Evolutionary conservation across 352 stramenopile species (phyloP), one percentile per base, ranked within the genome.

Genomic region (Achlya hypogyna): DNA sequence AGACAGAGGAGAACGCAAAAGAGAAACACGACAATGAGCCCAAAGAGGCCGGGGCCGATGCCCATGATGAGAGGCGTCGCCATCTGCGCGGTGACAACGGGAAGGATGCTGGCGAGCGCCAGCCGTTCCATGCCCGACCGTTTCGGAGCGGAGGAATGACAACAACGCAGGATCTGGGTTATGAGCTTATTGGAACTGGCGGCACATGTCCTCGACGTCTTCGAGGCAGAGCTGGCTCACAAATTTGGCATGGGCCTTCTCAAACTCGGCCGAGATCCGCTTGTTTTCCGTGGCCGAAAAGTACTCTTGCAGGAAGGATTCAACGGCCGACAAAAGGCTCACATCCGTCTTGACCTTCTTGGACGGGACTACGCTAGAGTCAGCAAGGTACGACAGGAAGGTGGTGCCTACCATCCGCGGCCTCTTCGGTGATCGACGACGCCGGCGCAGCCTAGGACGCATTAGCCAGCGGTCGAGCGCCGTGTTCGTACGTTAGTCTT

Each of bases 241-340:
- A 14, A 64, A 52, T 4, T 35, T n/a, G n/a, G 54, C 38, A 51
- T 64, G 54, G 9, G 18, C 54, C 40, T 64, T 64, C 47, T 64
- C 54, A 28, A 64, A 64, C 28, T 49, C 54, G 18, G 35, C 22
- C 12, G 35, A 38, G 38, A 64, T 64, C 32, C 54, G 54, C 12
- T 6, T 47, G 22, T 34, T 34, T 25, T 64, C 54, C 20, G 29
- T 38, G 27, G 54, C 35, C 25, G 54, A 52, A 47, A 64, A 64
- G 54, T 35, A 64, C 27, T 64, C 54, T 31, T 64, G 31, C 54
- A 64, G n/a, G 38, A 51, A 64, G 12, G 54, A 38, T 51, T 64
- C 54, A 9, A 64, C 25, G 25, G 54, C 54, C 54, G 54, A 38
- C 20, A 6, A 51, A 14, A 64, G 47, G 18, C 31, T 35, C 54